Percentiles rank a stretch among this genome's conserved stretches.
Conservation (phyloP, 2,329 filamentous ascomycete species). For the Paecilomyces sp. region DNA sequence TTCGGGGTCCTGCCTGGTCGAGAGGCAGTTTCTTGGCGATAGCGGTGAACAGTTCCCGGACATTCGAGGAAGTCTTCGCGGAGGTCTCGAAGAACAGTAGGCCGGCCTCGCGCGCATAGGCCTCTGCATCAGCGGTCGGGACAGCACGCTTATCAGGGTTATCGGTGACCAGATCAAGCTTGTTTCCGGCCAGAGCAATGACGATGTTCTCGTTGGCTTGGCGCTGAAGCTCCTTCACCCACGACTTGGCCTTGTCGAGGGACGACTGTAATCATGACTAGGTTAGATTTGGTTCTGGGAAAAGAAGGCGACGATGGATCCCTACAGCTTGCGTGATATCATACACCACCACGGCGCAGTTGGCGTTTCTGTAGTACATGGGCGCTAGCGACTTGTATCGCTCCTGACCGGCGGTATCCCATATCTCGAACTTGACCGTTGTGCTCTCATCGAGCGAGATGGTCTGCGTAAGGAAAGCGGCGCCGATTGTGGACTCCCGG, state of each 20-base stretch:
- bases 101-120: conserved; percentile 87
- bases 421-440: conserved; percentile 99
- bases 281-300: conserved; percentile 11
- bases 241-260: conserved; percentile 96
- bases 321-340: conserved; percentile 98
- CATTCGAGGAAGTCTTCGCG: conserved; percentile 94
- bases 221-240: conserved; percentile 97
- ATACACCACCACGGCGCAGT: conserved; percentile 98
- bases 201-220: conserved; percentile 99
- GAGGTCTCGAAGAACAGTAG: conserved; percentile 98
- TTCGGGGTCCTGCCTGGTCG: conserved; percentile 89
- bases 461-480: conserved; percentile 97
- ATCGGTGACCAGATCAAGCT: conserved; percentile 90
- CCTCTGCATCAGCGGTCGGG: conserved; percentile 79
- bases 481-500: conserved; percentile 95
- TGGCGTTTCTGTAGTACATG: conserved; percentile 99
- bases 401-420: conserved; percentile 97
- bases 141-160: conserved; percentile 95
- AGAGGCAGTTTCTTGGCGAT: conserved; percentile 97
- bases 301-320: conserved; percentile 9
- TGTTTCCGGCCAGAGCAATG: conserved; percentile 96
- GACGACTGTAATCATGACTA: conserved; percentile 58
- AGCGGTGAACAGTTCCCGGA: conserved; percentile 89
- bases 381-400: conserved; percentile 97
- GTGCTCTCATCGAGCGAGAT: conserved; percentile 97